Conservation (phyloP, 164 flowering plant species). For the Liriodendron chinense region DNA sequence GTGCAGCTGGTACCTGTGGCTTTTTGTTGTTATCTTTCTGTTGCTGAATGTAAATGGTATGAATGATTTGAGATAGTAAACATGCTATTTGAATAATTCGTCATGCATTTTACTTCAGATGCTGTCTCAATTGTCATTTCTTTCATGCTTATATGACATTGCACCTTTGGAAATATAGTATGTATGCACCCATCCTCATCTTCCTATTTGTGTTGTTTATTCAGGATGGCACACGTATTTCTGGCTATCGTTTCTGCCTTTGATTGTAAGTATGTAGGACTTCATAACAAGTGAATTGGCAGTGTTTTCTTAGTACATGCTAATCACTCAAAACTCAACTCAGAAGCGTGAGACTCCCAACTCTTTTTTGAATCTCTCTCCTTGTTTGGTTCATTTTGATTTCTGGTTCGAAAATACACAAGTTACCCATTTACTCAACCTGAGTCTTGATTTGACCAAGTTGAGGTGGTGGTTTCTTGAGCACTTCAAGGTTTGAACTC, state of each 20-base stretch:
- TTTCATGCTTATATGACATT: neutral
- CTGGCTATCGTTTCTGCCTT: conserved; percentile 89
- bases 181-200: neutral
- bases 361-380: too few species aligned
- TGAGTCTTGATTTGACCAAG: too few species aligned
- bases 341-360: too few species aligned
- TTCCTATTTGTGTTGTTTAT: conserved; percentile 11
- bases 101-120: neutral
- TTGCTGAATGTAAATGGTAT: conserved; percentile 77
- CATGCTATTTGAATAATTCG: too few species aligned
- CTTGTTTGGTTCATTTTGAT: too few species aligned
- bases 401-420: too few species aligned
- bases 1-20: conserved; percentile 97
- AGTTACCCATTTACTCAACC: too few species aligned
- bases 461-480: too few species aligned
- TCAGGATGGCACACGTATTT: conserved; percentile 98
- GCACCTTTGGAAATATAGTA: neutral
- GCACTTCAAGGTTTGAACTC: too few species aligned
- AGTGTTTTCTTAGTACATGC: too few species aligned
- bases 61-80: conserved; percentile 1
- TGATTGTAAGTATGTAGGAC: conserved; percentile 53
- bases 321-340: too few species aligned
- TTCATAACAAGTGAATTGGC: too few species aligned
- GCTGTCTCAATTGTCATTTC: neutral
- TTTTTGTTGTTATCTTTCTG: conserved; percentile 82